Evolutionary conservation across 2,329 filamentous ascomycete genomes (phyloP).

Genomic region (Pseudogymnoascus sp.): DNA sequence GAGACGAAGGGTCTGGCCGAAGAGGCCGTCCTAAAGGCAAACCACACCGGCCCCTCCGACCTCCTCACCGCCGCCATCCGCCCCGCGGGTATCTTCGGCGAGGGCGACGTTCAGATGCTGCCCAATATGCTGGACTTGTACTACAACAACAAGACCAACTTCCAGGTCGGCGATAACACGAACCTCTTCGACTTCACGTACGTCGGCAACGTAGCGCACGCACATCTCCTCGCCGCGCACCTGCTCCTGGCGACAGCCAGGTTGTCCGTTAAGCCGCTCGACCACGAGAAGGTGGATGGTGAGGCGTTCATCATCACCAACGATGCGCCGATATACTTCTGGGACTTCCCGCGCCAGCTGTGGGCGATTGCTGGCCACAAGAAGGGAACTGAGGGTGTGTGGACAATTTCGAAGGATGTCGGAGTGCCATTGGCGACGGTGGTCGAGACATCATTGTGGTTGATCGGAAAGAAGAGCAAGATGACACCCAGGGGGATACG

Average conservation of each 20-base stretch:
- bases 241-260: slow-evolving; percentile 37
- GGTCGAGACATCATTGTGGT: slow-evolving; percentile 46
- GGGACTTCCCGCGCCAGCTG: slow-evolving; percentile 76
- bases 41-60: slow-evolving; percentile 49
- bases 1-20: slow-evolving; percentile 86
- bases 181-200: slow-evolving; percentile 70
- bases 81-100: slow-evolving; percentile 84
- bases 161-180: slow-evolving; percentile 72
- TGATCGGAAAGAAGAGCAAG: slow-evolving; percentile 48
- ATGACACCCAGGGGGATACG: slow-evolving; percentile 43
- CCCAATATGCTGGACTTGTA: slow-evolving; percentile 69
- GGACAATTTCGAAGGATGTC: slow-evolving; percentile 47
- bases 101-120: slow-evolving; percentile 74
- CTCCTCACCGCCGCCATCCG: slow-evolving; percentile 78
- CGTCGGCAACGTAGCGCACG: slow-evolving; percentile 65
- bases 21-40: slow-evolving; percentile 69
- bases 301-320: slow-evolving; percentile 90
- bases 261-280: slow-evolving; percentile 51
- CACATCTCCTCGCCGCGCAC: slow-evolving; percentile 72
- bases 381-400: slow-evolving; percentile 48
- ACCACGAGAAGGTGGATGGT: slow-evolving; percentile 71
- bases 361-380: slow-evolving; percentile 59
- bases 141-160: slow-evolving; percentile 59
- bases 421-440: slow-evolving; percentile 47
- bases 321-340: slow-evolving; percentile 81